Evolutionary conservation across 495 filamentous ascomycete species (phyloP).

Genomic region (Podospora conica): DNA sequence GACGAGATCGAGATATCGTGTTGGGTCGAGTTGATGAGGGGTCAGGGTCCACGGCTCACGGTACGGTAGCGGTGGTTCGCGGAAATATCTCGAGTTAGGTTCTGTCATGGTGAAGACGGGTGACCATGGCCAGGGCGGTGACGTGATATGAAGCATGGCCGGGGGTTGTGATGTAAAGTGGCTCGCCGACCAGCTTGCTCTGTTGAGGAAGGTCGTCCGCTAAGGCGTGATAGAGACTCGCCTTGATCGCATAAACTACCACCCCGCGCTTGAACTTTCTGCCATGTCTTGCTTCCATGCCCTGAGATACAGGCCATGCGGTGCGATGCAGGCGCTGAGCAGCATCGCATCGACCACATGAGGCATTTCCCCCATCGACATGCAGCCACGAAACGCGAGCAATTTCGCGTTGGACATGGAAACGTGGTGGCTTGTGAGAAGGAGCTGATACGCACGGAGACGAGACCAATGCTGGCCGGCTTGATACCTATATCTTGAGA

Average conservation of each 20-base stretch:
- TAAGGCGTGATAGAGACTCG: background rate
- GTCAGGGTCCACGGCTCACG: background rate
- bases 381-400: background rate
- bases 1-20: slow-evolving; percentile 3
- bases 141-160: background rate
- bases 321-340: background rate
- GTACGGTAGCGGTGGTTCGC: background rate
- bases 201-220: slow-evolving; percentile 1
- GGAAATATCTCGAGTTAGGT: background rate
- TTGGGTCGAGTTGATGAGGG: background rate
- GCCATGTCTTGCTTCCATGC: background rate
- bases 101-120: background rate
- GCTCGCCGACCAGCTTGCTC: background rate
- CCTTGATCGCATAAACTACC: background rate
- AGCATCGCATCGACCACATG: background rate
- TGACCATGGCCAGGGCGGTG: background rate
- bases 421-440: background rate
- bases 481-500: background rate
- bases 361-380: slow-evolving; percentile 9
- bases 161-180: background rate
- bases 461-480: background rate
- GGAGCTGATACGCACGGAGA: background rate
- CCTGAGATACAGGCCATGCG: background rate
- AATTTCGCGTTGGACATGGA: background rate
- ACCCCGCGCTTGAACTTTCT: background rate